Conservation (phyloP, 1,284 basidiomycete genomes). For the Puccinia coronata region DNA sequence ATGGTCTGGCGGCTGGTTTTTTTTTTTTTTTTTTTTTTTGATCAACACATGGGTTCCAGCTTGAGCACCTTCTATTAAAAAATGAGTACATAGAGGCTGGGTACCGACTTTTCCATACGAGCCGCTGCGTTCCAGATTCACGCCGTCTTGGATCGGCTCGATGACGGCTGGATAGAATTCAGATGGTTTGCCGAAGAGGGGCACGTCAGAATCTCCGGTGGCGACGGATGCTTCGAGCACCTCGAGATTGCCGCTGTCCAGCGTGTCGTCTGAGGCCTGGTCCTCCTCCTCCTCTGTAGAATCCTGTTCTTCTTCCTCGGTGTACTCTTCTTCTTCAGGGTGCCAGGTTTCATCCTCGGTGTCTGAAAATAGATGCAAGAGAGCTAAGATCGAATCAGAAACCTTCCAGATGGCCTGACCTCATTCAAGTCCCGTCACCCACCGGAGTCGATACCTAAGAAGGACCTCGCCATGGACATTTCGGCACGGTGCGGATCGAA, state of each 20-base stretch:
- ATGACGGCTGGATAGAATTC: conserved; percentile 6
- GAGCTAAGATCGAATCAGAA: no score
- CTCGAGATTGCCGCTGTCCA: background rate
- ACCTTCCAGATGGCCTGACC: background rate
- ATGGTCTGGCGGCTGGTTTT: conserved; percentile 24
- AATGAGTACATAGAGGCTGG: no score
- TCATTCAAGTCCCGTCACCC: background rate
- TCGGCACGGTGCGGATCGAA: background rate
- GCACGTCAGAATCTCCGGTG: background rate
- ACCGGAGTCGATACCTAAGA: conserved; percentile 9
- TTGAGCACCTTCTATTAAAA: no score
- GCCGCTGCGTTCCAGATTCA: conserved; percentile 26
- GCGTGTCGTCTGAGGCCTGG: conserved; percentile 2
- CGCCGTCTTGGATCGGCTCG: background rate
- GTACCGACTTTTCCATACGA: conserved; percentile 25
- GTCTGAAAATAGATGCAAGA: background rate
- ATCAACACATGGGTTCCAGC: background rate
- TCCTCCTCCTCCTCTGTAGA: background rate
- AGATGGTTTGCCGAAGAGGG: background rate
- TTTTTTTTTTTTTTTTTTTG: background rate
- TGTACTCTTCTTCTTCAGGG: background rate
- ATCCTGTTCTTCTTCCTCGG: background rate
- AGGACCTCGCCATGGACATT: conserved; percentile 23
- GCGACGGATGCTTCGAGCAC: background rate
- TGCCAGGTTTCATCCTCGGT: conserved; percentile 1